A percentile compares a stretch with the other conserved stretches of the same genome.
phyloP scores from a whole-genome alignment of 306 rosid genomes.

The Casuarina cunninghamiana region DNA sequence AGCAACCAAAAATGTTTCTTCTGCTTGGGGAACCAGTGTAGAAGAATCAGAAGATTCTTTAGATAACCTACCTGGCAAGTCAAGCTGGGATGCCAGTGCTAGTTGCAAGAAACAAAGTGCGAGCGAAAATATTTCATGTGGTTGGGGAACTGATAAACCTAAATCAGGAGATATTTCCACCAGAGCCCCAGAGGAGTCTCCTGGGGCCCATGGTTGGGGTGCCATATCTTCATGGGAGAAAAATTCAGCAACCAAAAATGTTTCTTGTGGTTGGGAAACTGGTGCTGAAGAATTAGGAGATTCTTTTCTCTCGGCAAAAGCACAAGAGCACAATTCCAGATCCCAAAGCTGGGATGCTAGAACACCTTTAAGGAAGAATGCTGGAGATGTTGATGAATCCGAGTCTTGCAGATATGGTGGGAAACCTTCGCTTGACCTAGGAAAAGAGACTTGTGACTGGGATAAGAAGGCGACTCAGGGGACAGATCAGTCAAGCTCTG shows the following conservation, averaged over 20 bases:
- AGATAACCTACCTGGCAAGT: constrained; percentile 27
- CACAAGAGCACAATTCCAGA: constrained; percentile 18
- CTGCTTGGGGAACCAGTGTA: constrained; percentile 14
- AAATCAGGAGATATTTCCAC: background rate
- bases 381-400: constrained; percentile 21
- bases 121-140: background rate
- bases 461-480: constrained; percentile 23
- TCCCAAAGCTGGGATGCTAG: constrained; percentile 15
- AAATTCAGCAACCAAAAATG: constrained; percentile 1
- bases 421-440: constrained; percentile 10
- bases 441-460: constrained; percentile 27
- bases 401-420: constrained; percentile 14
- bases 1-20: constrained; percentile 5
- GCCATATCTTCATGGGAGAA: background rate
- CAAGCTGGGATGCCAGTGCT: constrained; percentile 33
- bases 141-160: constrained; percentile 2
- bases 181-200: constrained; percentile 12
- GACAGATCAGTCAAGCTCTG: constrained; percentile 8
- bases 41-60: background rate
- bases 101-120: constrained; percentile 11
- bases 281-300: background rate
- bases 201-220: constrained; percentile 20
- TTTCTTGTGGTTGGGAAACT: constrained; percentile 14
- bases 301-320: background rate
- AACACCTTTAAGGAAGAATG: constrained; percentile 20